Conservation (phyloP, 140 eudicot genomes). For the Anethum foeniculum region DNA sequence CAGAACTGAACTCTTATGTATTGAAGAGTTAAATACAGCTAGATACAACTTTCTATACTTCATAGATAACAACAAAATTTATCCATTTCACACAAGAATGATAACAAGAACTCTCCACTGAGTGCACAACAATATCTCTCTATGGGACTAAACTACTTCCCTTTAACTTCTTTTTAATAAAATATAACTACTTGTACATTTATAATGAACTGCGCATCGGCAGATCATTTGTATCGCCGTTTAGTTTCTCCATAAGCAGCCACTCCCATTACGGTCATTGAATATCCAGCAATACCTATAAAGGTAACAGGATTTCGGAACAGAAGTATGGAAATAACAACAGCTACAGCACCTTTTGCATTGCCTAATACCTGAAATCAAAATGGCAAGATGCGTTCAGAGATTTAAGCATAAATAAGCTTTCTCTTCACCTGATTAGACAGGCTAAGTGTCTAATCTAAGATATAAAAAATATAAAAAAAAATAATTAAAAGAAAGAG, state of each 20-base stretch:
- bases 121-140: not conserved
- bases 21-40: not conserved
- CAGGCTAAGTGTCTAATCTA: not conserved
- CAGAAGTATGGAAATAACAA: conserved; percentile 81
- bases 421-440: not conserved
- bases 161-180: not conserved
- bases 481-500: not conserved
- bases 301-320: conserved; percentile 87
- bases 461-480: no score
- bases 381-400: not conserved
- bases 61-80: not conserved
- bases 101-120: not conserved
- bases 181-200: not conserved
- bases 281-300: conserved; percentile 84
- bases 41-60: not conserved
- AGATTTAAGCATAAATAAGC: not conserved
- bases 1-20: not conserved
- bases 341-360: conserved; percentile 99
- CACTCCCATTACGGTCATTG: conserved; percentile 92
- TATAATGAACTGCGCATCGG: not conserved
- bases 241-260: conserved; percentile 91
- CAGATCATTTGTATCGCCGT: conserved; percentile 50
- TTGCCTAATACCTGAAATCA: conserved; percentile 77
- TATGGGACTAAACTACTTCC: not conserved
- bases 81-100: not conserved